Evolutionary conservation across 2,329 filamentous ascomycete genomes (phyloP), one percentile per base, ranked within the genome.

Genomic region (Taxawa tesnikishii): DNA sequence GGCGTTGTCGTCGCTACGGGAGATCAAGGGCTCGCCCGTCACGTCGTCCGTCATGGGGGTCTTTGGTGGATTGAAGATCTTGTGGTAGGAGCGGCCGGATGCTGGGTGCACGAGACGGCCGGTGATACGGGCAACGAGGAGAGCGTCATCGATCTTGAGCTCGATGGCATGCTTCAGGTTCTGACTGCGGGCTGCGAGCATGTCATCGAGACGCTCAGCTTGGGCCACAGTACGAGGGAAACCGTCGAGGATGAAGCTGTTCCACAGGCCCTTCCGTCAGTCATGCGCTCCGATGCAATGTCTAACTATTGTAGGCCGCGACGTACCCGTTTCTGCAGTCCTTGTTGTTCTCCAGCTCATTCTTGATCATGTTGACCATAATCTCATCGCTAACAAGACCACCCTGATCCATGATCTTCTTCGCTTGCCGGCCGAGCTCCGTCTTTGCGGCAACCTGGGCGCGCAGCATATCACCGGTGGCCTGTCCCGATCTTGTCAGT

Each of bases 381-480:
- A 98, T 98, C 57, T 96, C 88, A 62, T 98, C 90, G 60, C 85
- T 93, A 58, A 98, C 90, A 38, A 98, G 76, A 47, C 88, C 88
- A 50, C 90, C 90, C 58, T 88, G 81, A 56, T 98, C 90, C 90
- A 98, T 98, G 62, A 98, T 98, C 77, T 96, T 96, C 79, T 98
- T 98, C 45, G 90, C 90, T 68, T 94, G 85, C 55, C 82, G 75
- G 48, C 90, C 90, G 44, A 98, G 76, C 38, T 82, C 64, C 36
- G 90, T 98, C 77, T 96, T 94, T 67, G 93, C 92, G 44, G 88
- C 82, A 55, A 98, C 90, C 63, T 98, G 90, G 46, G 87, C 93
- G 54, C 90, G 85, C 54, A 98, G 75, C 90, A 98, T 98, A 64
- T 98, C 90, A 59, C 90, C 90, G 38, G 90, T 98, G 43, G 90